Evolutionary conservation across 495 filamentous ascomycete genomes (phyloP).

Genomic region (Bathelium albidoporum): DNA sequence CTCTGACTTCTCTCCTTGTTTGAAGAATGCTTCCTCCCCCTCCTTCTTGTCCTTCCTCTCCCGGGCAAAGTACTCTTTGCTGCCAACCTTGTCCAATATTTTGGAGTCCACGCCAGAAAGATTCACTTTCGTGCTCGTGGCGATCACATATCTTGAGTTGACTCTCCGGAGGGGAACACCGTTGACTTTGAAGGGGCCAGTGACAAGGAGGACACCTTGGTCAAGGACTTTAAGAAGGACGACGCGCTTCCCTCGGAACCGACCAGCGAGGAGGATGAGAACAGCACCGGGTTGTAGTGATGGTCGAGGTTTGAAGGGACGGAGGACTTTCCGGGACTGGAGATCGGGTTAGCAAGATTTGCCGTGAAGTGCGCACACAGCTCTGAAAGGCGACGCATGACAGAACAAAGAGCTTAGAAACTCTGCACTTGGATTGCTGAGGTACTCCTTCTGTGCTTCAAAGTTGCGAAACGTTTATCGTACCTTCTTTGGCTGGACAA

Average conservation of each 20-base stretch:
- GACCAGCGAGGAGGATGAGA: constrained; percentile 96
- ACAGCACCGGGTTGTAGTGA: constrained; percentile 86
- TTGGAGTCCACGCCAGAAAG: constrained; percentile 69
- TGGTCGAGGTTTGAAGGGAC: constrained; percentile 70
- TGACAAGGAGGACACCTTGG: constrained; percentile 96
- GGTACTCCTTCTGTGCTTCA: no score
- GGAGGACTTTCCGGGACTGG: constrained; percentile 90
- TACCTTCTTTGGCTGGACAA: constrained; percentile 86
- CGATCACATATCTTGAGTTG: constrained; percentile 97
- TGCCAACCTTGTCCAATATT: constrained; percentile 73
- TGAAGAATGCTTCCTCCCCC: constrained; percentile 93
- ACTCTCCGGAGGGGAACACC: constrained; percentile 96
- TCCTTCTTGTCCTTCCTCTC: constrained; percentile 89
- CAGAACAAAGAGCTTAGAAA: background rate
- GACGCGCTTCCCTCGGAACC: constrained; percentile 99
- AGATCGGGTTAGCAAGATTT: constrained; percentile 7
- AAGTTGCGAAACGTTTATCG: constrained; percentile 20
- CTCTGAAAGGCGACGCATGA: background rate
- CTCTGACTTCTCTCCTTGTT: constrained; percentile 93
- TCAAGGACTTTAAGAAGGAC: constrained; percentile 93
- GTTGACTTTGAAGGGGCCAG: constrained; percentile 99
- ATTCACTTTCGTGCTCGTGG: constrained; percentile 84
- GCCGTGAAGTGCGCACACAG: background rate
- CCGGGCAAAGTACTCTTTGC: constrained; percentile 84
- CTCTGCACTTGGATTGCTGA: no score